These are phyloP conservation scores for Filosporella fistucella DNA, from an alignment of 495 filamentous ascomycete genomes.

Conservation along the genomic window DNA sequence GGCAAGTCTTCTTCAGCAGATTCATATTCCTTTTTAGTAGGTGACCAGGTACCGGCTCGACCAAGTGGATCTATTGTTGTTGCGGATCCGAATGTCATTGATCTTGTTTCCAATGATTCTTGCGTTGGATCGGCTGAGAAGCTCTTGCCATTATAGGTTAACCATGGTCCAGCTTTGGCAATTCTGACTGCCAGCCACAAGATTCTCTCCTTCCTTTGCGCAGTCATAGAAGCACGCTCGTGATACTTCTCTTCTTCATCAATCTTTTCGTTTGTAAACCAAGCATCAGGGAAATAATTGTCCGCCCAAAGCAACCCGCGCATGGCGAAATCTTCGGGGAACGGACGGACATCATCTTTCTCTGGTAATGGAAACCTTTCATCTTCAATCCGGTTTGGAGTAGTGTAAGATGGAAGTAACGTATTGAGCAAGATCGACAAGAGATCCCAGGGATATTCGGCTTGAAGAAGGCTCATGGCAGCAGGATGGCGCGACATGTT, in stretches of 20 bases:
- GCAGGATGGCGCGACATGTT: slow-evolving; percentile 12
- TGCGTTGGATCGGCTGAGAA: not conserved
- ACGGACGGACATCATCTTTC: slow-evolving; percentile 52
- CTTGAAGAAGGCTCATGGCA: slow-evolving; percentile 17
- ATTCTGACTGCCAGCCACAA: slow-evolving; percentile 65
- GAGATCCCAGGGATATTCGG: slow-evolving; percentile 18
- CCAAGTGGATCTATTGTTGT: slow-evolving; percentile 2
- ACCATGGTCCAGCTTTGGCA: slow-evolving; percentile 5
- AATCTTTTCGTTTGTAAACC: slow-evolving; percentile 63
- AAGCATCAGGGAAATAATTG: slow-evolving; percentile 61
- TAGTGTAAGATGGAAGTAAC: slow-evolving; percentile 27
- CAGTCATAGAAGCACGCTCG: slow-evolving; percentile 61
- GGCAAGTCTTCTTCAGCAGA: slow-evolving; percentile 5
- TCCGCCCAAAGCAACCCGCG: slow-evolving; percentile 71
- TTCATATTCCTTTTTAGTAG: slow-evolving; percentile 1
- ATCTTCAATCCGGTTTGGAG: slow-evolving; percentile 30
- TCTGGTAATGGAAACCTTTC: slow-evolving; percentile 49
- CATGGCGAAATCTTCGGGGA: slow-evolving; percentile 82
- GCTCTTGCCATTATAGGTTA: slow-evolving; percentile 6
- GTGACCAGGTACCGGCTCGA: slow-evolving; percentile 1
- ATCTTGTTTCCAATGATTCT: not conserved
- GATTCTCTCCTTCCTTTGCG: slow-evolving; percentile 66
- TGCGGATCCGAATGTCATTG: slow-evolving; percentile 11
- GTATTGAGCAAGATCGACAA: slow-evolving; percentile 20
- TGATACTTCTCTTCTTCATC: slow-evolving; percentile 75